These are phyloP conservation scores for Dovyalis caffra DNA, from an alignment of 345 rosid genomes.

Conservation along the genomic window DNA sequence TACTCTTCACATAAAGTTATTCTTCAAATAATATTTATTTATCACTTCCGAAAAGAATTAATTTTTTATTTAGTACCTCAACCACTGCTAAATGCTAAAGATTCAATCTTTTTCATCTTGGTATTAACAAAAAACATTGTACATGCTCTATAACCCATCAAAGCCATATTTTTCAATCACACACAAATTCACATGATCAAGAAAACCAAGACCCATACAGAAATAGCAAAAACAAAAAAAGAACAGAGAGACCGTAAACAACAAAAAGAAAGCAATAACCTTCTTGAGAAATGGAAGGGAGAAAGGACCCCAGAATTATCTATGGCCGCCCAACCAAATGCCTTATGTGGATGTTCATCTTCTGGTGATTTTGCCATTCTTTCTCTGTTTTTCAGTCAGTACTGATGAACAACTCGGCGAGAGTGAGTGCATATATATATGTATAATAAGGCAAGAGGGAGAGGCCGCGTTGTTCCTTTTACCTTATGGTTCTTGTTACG, in stretches of 20 bases:
- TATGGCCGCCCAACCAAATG: constrained; percentile 79
- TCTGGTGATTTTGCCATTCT: constrained; percentile 66
- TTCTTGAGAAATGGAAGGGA: constrained; percentile 80
- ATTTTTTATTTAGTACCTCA: not conserved
- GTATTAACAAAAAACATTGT: not conserved
- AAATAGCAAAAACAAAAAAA: not conserved
- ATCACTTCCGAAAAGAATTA: not conserved
- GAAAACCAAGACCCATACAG: not conserved
- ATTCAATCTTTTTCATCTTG: not conserved
- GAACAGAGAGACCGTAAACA: not conserved
- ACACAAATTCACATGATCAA: no score
- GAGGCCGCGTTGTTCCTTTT: no score
- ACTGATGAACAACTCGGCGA: not conserved
- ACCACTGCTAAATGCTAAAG: not conserved
- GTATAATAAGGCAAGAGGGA: no score
- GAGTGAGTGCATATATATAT: not conserved
- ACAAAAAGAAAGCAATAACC: constrained; percentile 35
- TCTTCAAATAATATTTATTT: not conserved
- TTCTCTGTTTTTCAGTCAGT: not conserved
- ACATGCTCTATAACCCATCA: not conserved
- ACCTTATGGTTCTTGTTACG: no score
- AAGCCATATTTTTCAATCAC: not conserved
- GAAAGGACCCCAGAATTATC: constrained; percentile 68
- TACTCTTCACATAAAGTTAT: not conserved
- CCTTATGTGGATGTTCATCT: constrained; percentile 63